Percentiles rank a stretch among this genome's conserved stretches.
Evolutionary conservation across 2,329 filamentous ascomycete genomes (phyloP).

Genomic region (Karstenula rhodostoma): DNA sequence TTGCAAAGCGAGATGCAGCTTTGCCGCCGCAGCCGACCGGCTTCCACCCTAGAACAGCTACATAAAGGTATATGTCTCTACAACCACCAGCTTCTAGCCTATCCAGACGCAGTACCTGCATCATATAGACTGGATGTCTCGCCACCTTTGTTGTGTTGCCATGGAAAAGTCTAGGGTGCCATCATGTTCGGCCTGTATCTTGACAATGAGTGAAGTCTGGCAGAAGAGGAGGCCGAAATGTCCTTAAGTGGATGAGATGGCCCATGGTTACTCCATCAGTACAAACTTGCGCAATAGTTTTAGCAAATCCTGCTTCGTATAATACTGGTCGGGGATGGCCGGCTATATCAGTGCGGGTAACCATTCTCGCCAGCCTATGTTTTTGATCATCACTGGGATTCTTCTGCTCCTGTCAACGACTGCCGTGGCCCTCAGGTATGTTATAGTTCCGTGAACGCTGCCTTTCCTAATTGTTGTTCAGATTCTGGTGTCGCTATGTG

Average conservation of each 20-base stretch:
- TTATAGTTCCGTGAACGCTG: too few relatives aligned
- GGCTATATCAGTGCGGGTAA: conserved; percentile 23
- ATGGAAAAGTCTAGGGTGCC: background rate
- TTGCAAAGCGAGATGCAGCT: background rate
- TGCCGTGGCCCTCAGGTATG: conserved; percentile 12
- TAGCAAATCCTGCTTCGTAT: background rate
- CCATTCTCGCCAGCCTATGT: conserved; percentile 31
- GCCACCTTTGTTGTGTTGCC: background rate
- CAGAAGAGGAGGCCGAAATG: background rate
- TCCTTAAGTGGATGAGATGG: background rate
- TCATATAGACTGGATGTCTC: background rate
- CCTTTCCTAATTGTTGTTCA: background rate
- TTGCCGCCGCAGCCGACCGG: background rate
- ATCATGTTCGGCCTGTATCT: background rate
- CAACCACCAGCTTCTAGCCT: background rate
- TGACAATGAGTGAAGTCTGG: background rate
- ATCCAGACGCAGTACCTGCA: background rate
- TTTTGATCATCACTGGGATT: conserved; percentile 22
- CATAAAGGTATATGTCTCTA: background rate
- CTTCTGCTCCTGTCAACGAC: conserved; percentile 23
- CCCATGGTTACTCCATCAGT: background rate
- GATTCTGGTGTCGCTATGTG: conserved; percentile 24
- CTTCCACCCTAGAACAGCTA: background rate
- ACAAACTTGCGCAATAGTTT: background rate
- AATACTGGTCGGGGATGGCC: conserved; percentile 13